Conservation (phyloP, 1,284 basidiomycete species). For the Sporisorium scitamineum region DNA sequence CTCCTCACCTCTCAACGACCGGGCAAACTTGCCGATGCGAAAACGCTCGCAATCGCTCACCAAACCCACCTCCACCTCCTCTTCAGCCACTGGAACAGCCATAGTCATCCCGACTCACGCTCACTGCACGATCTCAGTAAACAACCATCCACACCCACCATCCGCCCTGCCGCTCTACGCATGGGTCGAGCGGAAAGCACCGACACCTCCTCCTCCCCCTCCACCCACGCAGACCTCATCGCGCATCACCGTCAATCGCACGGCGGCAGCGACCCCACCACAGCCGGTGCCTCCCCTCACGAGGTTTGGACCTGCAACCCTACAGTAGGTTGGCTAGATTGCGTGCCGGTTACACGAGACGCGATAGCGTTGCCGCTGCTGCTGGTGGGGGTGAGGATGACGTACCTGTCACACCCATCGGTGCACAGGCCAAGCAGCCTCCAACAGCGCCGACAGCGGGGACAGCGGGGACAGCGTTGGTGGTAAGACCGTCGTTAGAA, state of each 20-base stretch:
- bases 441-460: not conserved
- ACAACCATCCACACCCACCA: not conserved
- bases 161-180: not conserved
- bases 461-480: not conserved
- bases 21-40: slow-evolving; percentile 16
- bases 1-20: slow-evolving; percentile 17
- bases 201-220: slow-evolving; percentile 3
- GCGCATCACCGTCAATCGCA: slow-evolving; percentile 50
- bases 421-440: not conserved
- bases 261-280: slow-evolving; percentile 52
- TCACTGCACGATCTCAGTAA: slow-evolving; percentile 20
- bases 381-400: too few species aligned
- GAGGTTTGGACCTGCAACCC: slow-evolving; percentile 21
- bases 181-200: slow-evolving; percentile 26
- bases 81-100: not conserved
- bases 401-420: not conserved
- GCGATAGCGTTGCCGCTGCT: not conserved
- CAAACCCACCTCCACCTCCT: slow-evolving; percentile 10
- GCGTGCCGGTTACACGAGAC: slow-evolving; percentile 25
- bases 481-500: not conserved
- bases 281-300: slow-evolving; percentile 15
- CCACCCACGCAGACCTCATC: slow-evolving; percentile 6
- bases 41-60: slow-evolving; percentile 44
- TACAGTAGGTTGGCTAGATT: slow-evolving; percentile 27
- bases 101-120: slow-evolving; percentile 28